Conservation (phyloP, 352 stramenopile species). For the Globisporangium emineosum region DNA sequence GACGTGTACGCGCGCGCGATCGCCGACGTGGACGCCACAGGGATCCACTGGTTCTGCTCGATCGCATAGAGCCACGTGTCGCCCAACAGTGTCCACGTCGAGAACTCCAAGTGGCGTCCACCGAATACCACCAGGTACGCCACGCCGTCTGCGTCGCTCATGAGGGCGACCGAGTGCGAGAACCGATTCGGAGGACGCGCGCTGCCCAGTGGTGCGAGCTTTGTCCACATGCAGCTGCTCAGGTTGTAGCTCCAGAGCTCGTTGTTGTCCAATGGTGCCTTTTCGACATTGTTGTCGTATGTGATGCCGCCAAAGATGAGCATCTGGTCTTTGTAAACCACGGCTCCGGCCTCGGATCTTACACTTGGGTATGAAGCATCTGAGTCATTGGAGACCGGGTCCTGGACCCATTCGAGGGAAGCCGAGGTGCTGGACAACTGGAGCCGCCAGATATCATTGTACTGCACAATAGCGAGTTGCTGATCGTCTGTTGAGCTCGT, state of each 20-base stretch:
- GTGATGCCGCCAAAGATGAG: slow-evolving; percentile 71
- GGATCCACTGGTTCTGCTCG: slow-evolving; percentile 35
- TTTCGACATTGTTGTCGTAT: slow-evolving; percentile 44
- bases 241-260: slow-evolving; percentile 71
- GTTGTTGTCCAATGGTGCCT: slow-evolving; percentile 41
- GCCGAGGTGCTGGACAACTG: slow-evolving; percentile 18
- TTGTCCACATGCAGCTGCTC: slow-evolving; percentile 32
- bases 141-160: slow-evolving; percentile 28
- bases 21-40: slow-evolving; percentile 15
- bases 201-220: slow-evolving; percentile 25
- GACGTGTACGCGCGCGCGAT: slow-evolving; percentile 63
- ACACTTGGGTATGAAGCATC: slow-evolving; percentile 20
- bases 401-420: slow-evolving; percentile 32
- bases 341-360: slow-evolving; percentile 48
- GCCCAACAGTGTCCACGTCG: slow-evolving; percentile 47
- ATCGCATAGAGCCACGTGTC: slow-evolving; percentile 67
- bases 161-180: slow-evolving; percentile 49
- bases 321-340: slow-evolving; percentile 46
- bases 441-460: slow-evolving; percentile 54
- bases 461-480: slow-evolving; percentile 35
- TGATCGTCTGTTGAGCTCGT: background rate
- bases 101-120: slow-evolving; percentile 41
- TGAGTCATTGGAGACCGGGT: slow-evolving; percentile 17
- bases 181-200: slow-evolving; percentile 41
- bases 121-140: slow-evolving; percentile 58